These are phyloP conservation scores for Eimeria maxima DNA, from an alignment of 169 alveolate genomes.

Conservation along the genomic window DNA sequence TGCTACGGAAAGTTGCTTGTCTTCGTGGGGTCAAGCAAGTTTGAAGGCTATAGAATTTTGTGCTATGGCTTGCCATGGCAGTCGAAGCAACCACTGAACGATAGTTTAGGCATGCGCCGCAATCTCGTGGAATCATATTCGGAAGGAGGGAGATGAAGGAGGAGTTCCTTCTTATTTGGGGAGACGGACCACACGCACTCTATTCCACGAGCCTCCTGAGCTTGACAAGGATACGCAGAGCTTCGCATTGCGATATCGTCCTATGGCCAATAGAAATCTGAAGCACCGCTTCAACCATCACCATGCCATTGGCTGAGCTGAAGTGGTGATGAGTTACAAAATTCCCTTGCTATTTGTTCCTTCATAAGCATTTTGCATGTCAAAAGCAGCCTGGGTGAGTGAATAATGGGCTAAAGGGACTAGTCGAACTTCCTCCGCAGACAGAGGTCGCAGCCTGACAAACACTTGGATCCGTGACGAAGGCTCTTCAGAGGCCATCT, in stretches of 20 bases:
- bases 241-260: background rate
- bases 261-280: background rate
- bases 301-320: background rate
- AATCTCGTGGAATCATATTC: slow-evolving; percentile 12
- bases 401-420: background rate
- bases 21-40: background rate
- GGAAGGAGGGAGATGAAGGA: background rate
- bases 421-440: slow-evolving; percentile 57
- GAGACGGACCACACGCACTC: slow-evolving; percentile 74
- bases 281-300: background rate
- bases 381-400: background rate
- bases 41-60: background rate
- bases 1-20: background rate
- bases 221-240: slow-evolving; percentile 39
- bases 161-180: slow-evolving; percentile 47
- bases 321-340: background rate
- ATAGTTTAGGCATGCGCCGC: slow-evolving; percentile 57
- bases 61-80: slow-evolving; percentile 52
- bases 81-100: slow-evolving; percentile 76
- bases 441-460: slow-evolving; percentile 64
- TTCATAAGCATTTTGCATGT: background rate
- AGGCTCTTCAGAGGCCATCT: slow-evolving; percentile 27
- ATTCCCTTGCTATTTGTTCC: background rate
- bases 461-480: slow-evolving; percentile 70
- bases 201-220: slow-evolving; percentile 70